Evolutionary conservation across 306 rosid genomes (phyloP), one percentile per base, ranked within the genome.

Genomic region (Glycyrrhiza uralensis): DNA sequence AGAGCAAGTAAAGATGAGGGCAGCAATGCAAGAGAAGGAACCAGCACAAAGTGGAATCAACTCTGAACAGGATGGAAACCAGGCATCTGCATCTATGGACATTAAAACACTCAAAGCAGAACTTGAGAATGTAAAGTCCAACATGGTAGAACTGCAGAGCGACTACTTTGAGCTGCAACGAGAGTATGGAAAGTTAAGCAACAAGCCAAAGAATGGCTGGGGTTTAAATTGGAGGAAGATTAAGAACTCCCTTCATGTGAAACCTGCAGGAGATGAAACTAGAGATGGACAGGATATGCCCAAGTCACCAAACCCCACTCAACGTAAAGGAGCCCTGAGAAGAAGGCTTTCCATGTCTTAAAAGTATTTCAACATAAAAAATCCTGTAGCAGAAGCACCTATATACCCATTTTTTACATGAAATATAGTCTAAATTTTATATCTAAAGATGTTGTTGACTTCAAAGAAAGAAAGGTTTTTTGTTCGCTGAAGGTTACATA

Each of bases 1-100:
- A 22, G 96, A 95, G 87, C 99, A 95, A 85, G 72, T 88, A 68
- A 95, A 89, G 85, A 88, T 95, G 96, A 89, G 91, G 77, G 52
- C 78, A 62, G 83, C 86, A 22, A 84, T 89, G 92, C 89, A 85
- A 84, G 93, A 81, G 61, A 95, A 91, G 75, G 98, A 87, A 49
- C 77, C 79, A 74, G 76, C 68, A 63, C 80, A 82, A 30, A 82
- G 69, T 33, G 80, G 84, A 45, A 63, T 79, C 14, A 75, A 71
- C 79, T 76, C 89, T 41, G 93, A 86, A 46, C 90, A 69, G 6
- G 96, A 83, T 8, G 86, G 58, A 81, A 84, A 84, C 74, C 83
- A 78, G 64, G 64, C 82, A 81, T 79, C 89, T 62, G 65, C 71
- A 38, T 55, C 63, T 39, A 32, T 75, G 41, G 83, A 82, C 62